Evolutionary conservation across 108 stramenopile species (phyloP).

Genomic region (Cyclotella choctawhatcheeana): DNA sequence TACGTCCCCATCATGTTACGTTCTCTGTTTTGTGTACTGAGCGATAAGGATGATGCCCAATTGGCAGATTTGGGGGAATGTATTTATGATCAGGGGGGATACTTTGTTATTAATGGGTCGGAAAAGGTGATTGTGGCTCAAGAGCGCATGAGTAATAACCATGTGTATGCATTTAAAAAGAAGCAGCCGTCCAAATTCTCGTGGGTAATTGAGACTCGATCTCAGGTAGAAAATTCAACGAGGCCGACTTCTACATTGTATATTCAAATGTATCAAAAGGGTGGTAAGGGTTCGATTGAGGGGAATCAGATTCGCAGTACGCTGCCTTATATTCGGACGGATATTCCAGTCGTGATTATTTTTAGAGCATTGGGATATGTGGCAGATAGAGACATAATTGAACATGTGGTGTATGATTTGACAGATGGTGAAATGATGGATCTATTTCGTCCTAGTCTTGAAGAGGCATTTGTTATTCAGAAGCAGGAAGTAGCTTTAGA

Average conservation of each 20-base stretch:
- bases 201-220: slow-evolving; percentile 96
- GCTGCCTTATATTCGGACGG: slow-evolving; percentile 95
- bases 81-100: slow-evolving; percentile 99
- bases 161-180: slow-evolving; percentile 98
- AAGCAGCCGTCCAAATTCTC: slow-evolving; percentile 95
- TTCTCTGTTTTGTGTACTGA: slow-evolving; percentile 92
- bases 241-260: slow-evolving; percentile 93
- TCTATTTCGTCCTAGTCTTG: slow-evolving; percentile 93
- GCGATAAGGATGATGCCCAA: slow-evolving; percentile 94
- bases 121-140: slow-evolving; percentile 99
- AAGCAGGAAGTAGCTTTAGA: slow-evolving; percentile 93
- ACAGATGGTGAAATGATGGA: slow-evolving; percentile 98
- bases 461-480: slow-evolving; percentile 96
- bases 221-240: slow-evolving; percentile 92
- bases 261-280: slow-evolving; percentile 98
- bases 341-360: slow-evolving; percentile 98
- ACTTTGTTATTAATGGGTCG: slow-evolving; percentile 99
- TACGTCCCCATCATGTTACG: slow-evolving; percentile 99
- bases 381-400: slow-evolving; percentile 94
- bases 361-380: slow-evolving; percentile 98
- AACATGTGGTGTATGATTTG: slow-evolving; percentile 99
- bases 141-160: slow-evolving; percentile 98
- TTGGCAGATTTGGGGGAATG: slow-evolving; percentile 97
- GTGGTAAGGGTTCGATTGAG: slow-evolving; percentile 84
- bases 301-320: slow-evolving; percentile 97